Base-by-base conservation (phyloP, 139 green algal genomes). In the Choricystis sp. region DNA sequence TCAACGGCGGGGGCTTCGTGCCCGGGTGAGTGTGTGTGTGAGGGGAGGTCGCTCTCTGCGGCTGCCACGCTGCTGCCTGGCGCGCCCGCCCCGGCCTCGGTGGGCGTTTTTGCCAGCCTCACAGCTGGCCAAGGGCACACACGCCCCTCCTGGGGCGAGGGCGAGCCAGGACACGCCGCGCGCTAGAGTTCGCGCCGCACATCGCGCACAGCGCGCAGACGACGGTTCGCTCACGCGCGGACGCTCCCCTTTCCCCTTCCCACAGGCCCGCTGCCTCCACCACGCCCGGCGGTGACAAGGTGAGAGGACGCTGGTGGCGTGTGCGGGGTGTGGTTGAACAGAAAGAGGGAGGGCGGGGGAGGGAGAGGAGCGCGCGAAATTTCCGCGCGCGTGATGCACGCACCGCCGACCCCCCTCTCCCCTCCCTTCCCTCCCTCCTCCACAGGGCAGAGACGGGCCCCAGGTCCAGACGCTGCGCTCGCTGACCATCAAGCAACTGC, bases 1-100 rank as follows among this genome's bases (percentile, higher is more conserved):
- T 89, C 74, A 74, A 66, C 26, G 82, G 82, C 3, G 79, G 74
- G 27, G 82, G 82, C 60, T 89, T 89, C 70, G 85, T 89, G 72
- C 74, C 74, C 56, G 76, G 65, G 62, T 70, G 24, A 29, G 64
- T 2, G 24, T 55, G 19, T 40, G 57, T 26, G 25, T 3, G 62
- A 58, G 68, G 26, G 48, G 22, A 31, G 21, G 29, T 4, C 40
- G 3, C 31, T 55, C 27, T 31, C 27, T 63, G 55, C 59, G 24
- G 3, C 5, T 73, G 28, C 55, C 19, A 63, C 24, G 40, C 28
- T 1, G 28, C 60, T 52, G 3, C 28, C 9, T 56, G 27, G 24
- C 40, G 3, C 24, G 60, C n/a, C 20, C 40, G 60, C 4, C 28
- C 16, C 60, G 3, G 28, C 21, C n/a, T n/a, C n/a, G n/a, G n/a